Evolutionary conservation across 495 filamentous ascomycete genomes (phyloP), one percentile per base, ranked within the genome.

Genomic region (Tuber melanosporum): DNA sequence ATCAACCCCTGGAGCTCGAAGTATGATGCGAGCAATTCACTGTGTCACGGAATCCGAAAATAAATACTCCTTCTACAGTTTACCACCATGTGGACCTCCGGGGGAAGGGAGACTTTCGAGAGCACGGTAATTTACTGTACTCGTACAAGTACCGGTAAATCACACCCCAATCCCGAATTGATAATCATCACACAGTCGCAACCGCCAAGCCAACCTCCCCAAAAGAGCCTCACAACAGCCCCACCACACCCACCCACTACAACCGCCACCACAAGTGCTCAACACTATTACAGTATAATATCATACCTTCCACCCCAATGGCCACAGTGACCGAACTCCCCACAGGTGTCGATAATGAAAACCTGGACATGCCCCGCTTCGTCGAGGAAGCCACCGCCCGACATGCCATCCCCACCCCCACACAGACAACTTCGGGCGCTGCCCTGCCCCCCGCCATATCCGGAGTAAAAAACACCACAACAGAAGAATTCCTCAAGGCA

Each of bases 401-500:
- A 10, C 74, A 83, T 72, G 81, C 79, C 70, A 26, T 52, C 72
- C 20, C 43, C 75, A 9, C 22, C 72, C 43, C 52, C 57, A 26
- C 52, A 32, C 19, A 3, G 7, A 73, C 45, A 32, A 57, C 22
- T 36, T 75, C 76, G 70, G 73, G 69, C n/a, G 82, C 80, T 43
- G 77, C 75, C 20, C 72, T 82, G 26, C 83, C 81, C 41, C 73
- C 74, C 22, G 73, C 75, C 22, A 82, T 83, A 71, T 77, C 83
- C 44, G 71, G 78, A 41, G 75, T 83, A 43, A 83, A 71, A 17
- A 76, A 75, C 36, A 75, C 75, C 14, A 77, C 79, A 20, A 74
- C 82, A 4, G 82, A 83, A 36, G 82, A 83, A 36, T 83, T 83
- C 71, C 52, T 83, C 17, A 77, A 76, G 20, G 74, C 80, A 20